phyloP scores from a whole-genome alignment of 2,329 filamentous ascomycete genomes.

The Ophiostoma populinum region DNA sequence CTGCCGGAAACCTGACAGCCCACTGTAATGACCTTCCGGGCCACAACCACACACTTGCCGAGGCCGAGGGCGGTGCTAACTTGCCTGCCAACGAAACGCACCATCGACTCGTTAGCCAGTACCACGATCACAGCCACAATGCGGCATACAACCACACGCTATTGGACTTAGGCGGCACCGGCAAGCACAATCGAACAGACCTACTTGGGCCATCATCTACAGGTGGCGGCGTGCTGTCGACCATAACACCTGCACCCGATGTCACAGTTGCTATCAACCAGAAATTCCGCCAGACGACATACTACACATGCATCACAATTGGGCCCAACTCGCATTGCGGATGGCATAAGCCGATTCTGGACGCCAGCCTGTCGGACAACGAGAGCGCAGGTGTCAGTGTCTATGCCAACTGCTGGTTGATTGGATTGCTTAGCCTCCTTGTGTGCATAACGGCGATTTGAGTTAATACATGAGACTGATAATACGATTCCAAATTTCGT shows the following conservation, averaged over 20 bases:
- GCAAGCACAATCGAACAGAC: not conserved
- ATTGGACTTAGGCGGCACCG: not conserved
- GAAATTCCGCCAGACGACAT: conserved; percentile 21
- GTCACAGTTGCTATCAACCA: not conserved
- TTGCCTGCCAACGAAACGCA: no score
- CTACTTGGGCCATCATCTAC: not conserved
- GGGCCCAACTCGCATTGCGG: conserved; percentile 20
- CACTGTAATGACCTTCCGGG: no score
- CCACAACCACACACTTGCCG: no score
- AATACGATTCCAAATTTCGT: no score
- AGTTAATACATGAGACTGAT: no score
- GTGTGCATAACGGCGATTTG: not conserved
- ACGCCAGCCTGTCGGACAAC: conserved; percentile 7
- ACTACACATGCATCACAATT: conserved; percentile 20
- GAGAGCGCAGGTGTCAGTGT: not conserved
- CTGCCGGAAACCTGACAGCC: no score
- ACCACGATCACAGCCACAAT: no score
- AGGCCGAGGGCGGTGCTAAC: no score
- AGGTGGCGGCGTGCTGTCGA: no score
- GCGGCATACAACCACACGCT: no score
- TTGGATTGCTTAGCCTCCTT: not conserved
- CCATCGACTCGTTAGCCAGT: no score
- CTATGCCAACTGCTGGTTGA: not conserved
- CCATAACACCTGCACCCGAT: conserved; percentile 6
- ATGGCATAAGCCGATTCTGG: conserved; percentile 22